These are phyloP conservation scores for Mayamaea pseudoterrestris DNA, from an alignment of 108 stramenopile genomes.

Conservation along the genomic window DNA sequence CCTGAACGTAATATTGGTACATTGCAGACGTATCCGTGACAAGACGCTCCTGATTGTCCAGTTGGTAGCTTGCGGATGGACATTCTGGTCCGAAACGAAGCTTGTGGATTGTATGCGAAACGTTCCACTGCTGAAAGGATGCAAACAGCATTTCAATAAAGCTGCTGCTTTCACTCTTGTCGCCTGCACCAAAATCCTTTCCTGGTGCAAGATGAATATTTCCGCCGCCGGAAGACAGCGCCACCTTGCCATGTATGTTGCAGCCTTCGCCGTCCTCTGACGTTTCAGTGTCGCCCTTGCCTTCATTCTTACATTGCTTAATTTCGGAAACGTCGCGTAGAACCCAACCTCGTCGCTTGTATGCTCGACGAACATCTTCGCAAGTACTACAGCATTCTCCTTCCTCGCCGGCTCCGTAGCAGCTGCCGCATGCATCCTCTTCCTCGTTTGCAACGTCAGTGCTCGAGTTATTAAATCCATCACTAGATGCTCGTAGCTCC, in stretches of 20 bases:
- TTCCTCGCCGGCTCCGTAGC: constrained; percentile 90
- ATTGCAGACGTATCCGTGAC: constrained; percentile 77
- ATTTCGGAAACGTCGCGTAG: constrained; percentile 40
- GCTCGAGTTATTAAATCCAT: constrained; percentile 4
- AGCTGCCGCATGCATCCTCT: constrained; percentile 70
- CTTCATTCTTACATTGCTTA: constrained; percentile 40
- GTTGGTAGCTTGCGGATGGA: constrained; percentile 53
- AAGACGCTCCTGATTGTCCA: constrained; percentile 52
- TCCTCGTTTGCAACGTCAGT: background rate
- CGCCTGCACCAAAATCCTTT: constrained; percentile 20
- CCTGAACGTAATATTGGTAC: constrained; percentile 92
- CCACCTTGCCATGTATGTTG: constrained; percentile 79
- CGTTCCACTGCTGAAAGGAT: constrained; percentile 84
- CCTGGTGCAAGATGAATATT: constrained; percentile 94
- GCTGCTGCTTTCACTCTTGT: constrained; percentile 4
- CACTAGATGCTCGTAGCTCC: too few species aligned
- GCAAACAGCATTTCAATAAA: constrained; percentile 26
- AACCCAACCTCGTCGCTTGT: constrained; percentile 80
- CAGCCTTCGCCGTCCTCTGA: constrained; percentile 91
- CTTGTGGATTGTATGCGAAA: constrained; percentile 83
- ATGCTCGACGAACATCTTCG: constrained; percentile 88
- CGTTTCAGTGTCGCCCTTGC: too few species aligned
- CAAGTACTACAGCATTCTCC: constrained; percentile 95
- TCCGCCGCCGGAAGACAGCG: constrained; percentile 77
- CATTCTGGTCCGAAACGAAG: constrained; percentile 74